Evolutionary conservation across 2,329 filamentous ascomycete genomes (phyloP).

Genomic region (Talaromyces sp.): DNA sequence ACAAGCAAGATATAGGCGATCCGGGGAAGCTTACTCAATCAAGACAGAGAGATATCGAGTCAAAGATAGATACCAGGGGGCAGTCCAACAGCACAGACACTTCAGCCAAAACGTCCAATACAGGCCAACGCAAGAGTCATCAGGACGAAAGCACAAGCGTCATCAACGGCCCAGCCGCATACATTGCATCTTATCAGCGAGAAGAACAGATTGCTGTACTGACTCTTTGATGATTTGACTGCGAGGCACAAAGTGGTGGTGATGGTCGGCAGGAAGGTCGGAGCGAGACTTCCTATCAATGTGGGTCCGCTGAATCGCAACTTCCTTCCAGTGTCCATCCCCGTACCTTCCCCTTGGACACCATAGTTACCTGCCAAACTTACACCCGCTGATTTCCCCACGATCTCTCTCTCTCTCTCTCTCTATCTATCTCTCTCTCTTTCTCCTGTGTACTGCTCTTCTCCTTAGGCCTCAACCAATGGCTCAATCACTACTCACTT

Average conservation of each 20-base stretch:
- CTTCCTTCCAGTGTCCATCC: neutral
- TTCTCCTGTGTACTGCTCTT: neutral
- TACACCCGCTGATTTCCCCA: too few species aligned
- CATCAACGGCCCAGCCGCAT: neutral
- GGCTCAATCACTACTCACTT: neutral
- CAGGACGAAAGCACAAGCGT: neutral
- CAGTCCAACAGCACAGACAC: neutral
- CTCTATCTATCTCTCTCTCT: too few species aligned
- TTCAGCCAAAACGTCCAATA: neutral
- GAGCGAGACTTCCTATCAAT: conserved; percentile 8
- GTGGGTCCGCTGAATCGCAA: neutral
- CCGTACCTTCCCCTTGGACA: too few species aligned
- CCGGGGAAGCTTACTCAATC: neutral
- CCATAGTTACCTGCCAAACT: too few species aligned
- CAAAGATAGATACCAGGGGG: neutral
- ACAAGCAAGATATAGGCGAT: conserved; percentile 6
- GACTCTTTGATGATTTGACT: too few species aligned
- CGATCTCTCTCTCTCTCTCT: neutral
- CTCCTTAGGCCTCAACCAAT: neutral
- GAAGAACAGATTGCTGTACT: too few species aligned
- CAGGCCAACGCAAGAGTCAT: neutral
- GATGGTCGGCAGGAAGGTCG: conserved; percentile 14
- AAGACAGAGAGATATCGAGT: neutral
- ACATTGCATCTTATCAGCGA: neutral
- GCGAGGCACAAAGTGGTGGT: too few species aligned